These are phyloP conservation scores for Peziza echinospora DNA, from an alignment of 495 filamentous ascomycete species.

Conservation along the genomic window DNA sequence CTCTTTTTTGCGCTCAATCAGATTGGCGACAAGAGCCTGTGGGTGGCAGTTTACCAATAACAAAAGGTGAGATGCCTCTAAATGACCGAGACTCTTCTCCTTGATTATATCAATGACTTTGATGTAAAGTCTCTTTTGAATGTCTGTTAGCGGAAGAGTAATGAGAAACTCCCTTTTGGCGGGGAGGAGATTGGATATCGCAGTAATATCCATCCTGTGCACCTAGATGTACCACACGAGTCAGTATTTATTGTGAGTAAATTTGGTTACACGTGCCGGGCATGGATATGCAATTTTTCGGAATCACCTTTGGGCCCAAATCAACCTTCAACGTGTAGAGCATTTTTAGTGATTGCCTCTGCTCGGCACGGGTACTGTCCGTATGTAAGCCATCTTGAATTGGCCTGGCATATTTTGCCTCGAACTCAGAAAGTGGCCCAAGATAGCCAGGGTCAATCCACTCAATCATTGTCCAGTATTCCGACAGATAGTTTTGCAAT, in stretches of 20 bases:
- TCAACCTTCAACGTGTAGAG: conserved; percentile 48
- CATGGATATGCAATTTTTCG: too few species aligned
- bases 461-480: conserved; percentile 71
- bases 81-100: conserved; percentile 5
- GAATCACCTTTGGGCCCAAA: conserved; percentile 60
- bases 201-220: conserved; percentile 45
- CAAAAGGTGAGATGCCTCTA: conserved; percentile 24
- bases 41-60: conserved; percentile 60
- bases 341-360: conserved; percentile 37
- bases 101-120: not conserved
- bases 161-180: conserved; percentile 66
- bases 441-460: conserved; percentile 71
- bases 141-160: conserved; percentile 40
- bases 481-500: conserved; percentile 55
- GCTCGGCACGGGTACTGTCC: conserved; percentile 35
- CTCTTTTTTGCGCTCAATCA: conserved; percentile 6
- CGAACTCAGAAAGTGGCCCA: conserved; percentile 43
- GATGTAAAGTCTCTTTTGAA: conserved; percentile 44
- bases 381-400: conserved; percentile 47
- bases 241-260: not conserved
- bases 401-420: conserved; percentile 41
- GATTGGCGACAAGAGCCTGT: conserved; percentile 34
- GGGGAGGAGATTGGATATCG: conserved; percentile 41
- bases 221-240: not conserved
- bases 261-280: too few species aligned